These are phyloP conservation scores for Cystofilobasidium macerans DNA, from an alignment of 768 basidiomycete species.

Conservation along the genomic window DNA sequence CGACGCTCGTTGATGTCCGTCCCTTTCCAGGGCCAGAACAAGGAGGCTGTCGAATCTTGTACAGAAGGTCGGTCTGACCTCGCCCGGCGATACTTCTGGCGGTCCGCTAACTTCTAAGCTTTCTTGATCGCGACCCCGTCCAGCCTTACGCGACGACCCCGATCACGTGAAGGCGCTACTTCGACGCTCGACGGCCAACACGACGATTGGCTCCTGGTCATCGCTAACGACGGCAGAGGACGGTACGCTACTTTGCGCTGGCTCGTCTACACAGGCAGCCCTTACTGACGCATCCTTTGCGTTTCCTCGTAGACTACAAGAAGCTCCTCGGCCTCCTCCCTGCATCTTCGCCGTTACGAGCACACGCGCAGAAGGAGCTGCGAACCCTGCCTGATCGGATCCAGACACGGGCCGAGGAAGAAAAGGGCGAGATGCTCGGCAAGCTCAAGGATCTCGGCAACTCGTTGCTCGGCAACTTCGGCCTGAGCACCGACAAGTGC, in stretches of 20 bases:
- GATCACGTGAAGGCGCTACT: constrained; percentile 76
- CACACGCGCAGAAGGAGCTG: constrained; percentile 36
- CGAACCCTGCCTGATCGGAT: constrained; percentile 52
- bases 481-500: constrained; percentile 78
- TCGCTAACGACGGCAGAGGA: constrained; percentile 70
- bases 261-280: not conserved
- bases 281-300: not conserved
- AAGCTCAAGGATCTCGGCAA: constrained; percentile 91
- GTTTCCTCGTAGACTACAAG: not conserved
- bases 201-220: constrained; percentile 68
- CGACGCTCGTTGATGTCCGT: not conserved
- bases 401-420: constrained; percentile 49
- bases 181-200: constrained; percentile 76
- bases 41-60: constrained; percentile 68
- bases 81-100: not conserved
- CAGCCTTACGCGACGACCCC: constrained; percentile 79
- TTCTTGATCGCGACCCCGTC: not conserved
- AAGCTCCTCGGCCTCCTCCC: constrained; percentile 55
- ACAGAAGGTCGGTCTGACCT: constrained; percentile 48
- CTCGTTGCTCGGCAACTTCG: constrained; percentile 84
- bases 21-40: constrained; percentile 57
- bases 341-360: constrained; percentile 46
- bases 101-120: not conserved
- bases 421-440: constrained; percentile 80
- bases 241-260: constrained; percentile 45